Percentiles rank a stretch among this genome's conserved stretches.
Conservation (phyloP, 2,329 filamentous ascomycete genomes). For the Penicillium oxalicum region DNA sequence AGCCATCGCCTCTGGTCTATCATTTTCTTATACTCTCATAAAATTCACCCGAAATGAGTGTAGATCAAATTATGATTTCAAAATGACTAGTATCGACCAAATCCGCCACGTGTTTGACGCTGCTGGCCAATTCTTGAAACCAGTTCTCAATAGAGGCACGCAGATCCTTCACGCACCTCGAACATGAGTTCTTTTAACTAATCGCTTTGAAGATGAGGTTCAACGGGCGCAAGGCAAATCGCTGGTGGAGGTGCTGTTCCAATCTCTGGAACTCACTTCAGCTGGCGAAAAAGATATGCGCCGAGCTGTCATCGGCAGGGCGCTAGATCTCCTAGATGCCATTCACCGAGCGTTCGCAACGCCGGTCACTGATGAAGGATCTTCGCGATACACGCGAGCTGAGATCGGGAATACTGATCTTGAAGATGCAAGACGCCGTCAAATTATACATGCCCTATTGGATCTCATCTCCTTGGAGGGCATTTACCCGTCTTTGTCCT, state of each 20-base stretch:
- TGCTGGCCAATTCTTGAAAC: constrained; percentile 32
- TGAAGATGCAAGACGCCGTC: constrained; percentile 39
- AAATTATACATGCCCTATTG: constrained; percentile 36
- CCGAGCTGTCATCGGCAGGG: constrained; percentile 26
- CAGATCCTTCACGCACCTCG: constrained; percentile 11
- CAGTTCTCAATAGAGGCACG: constrained; percentile 40
- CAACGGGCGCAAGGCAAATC: constrained; percentile 31
- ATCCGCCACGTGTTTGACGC: constrained; percentile 30
- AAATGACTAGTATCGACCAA: constrained; percentile 25
- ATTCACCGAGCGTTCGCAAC: constrained; percentile 34
- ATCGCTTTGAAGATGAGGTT: constrained; percentile 34
- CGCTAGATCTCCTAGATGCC: constrained; percentile 29
- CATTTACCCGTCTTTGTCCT: constrained; percentile 40
- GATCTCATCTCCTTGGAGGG: constrained; percentile 42
- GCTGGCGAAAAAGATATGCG: constrained; percentile 19
- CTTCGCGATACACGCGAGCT: not conserved
- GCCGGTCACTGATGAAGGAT: constrained; percentile 13
- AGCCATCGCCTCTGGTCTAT: too few relatives aligned
- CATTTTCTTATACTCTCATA: too few relatives aligned
- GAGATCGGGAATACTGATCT: constrained; percentile 26
- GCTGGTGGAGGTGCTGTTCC: constrained; percentile 31
- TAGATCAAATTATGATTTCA: not conserved
- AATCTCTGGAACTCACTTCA: constrained; percentile 4
- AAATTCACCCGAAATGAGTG: too few relatives aligned
- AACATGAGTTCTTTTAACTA: constrained; percentile 18